These are phyloP conservation scores for Epicoccum nigrum DNA, from an alignment of 2,329 filamentous ascomycete genomes.

Conservation along the genomic window DNA sequence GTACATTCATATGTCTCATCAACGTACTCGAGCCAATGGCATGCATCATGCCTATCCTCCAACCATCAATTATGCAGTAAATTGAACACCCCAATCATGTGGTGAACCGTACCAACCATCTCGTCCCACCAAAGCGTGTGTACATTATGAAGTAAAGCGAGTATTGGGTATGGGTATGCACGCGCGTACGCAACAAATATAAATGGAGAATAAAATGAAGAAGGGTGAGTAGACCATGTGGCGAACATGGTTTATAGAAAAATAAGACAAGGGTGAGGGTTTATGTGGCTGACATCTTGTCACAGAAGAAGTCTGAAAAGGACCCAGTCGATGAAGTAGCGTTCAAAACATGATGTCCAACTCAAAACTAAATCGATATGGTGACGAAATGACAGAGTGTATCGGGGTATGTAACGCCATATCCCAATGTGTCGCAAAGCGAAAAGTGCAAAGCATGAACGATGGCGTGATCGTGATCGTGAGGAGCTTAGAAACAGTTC, in stretches of 20 bases:
- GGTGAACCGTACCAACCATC: too few relatives aligned
- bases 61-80: conserved; percentile 5
- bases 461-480: conserved; percentile 1
- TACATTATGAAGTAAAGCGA: conserved; percentile 17
- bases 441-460: conserved; percentile 26
- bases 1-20: conserved; percentile 13
- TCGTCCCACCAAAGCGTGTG: conserved; percentile 6
- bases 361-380: conserved; percentile 8
- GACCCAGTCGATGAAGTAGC: not conserved
- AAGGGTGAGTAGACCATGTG: conserved; percentile 1
- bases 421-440: conserved; percentile 31
- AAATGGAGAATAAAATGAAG: conserved; percentile 4
- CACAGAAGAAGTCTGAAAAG: not conserved
- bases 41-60: not conserved
- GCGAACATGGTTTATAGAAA: conserved; percentile 3
- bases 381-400: conserved; percentile 5
- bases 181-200: not conserved
- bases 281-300: not conserved
- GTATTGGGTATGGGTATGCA: conserved; percentile 11
- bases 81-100: too few relatives aligned
- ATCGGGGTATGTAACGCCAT: conserved; percentile 36
- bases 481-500: conserved; percentile 82
- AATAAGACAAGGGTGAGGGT: too few relatives aligned
- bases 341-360: conserved; percentile 4
- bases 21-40: not conserved